Conservation (phyloP, 1,284 basidiomycete species). For the Ceratobasidium sp. region DNA sequence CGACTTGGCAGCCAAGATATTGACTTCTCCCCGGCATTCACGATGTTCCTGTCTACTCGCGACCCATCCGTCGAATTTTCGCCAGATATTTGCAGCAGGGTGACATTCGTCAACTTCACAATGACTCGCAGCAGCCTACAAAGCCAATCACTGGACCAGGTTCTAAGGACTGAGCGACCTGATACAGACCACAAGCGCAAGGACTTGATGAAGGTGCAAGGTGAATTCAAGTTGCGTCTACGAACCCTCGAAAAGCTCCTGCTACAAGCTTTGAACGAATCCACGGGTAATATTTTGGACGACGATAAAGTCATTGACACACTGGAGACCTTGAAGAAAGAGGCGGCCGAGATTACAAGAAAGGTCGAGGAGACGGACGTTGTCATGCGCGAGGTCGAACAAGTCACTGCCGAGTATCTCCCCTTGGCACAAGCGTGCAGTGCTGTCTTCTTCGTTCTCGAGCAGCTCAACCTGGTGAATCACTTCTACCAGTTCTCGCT, state of each 20-base stretch:
- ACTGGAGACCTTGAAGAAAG: constrained; percentile 93
- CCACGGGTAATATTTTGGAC: constrained; percentile 94
- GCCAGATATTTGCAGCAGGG: constrained; percentile 97
- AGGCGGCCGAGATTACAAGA: constrained; percentile 93
- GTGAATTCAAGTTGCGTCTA: constrained; percentile 93
- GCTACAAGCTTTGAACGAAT: constrained; percentile 95
- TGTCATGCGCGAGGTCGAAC: constrained; percentile 95
- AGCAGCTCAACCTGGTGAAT: constrained; percentile 90
- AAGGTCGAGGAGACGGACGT: constrained; percentile 98
- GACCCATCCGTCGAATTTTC: constrained; percentile 98
- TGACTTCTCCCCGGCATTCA: constrained; percentile 98
- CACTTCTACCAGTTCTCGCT: constrained; percentile 99
- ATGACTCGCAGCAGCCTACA: constrained; percentile 99
- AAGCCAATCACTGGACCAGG: constrained; percentile 96
- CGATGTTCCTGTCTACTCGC: constrained; percentile 97
- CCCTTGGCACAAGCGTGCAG: constrained; percentile 96
- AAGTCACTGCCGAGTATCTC: constrained; percentile 92
- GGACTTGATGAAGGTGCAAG: constrained; percentile 98
- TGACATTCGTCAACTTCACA: constrained; percentile 99
- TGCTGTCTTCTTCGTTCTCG: constrained; percentile 95
- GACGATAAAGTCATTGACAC: constrained; percentile 99
- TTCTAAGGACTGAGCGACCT: constrained; percentile 94
- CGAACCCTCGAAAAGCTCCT: constrained; percentile 92
- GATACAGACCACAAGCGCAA: constrained; percentile 96
- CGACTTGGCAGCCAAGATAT: constrained; percentile 99